Evolutionary conservation across 768 basidiomycete species (phyloP).

Genomic region (Phylloporus sp.): DNA sequence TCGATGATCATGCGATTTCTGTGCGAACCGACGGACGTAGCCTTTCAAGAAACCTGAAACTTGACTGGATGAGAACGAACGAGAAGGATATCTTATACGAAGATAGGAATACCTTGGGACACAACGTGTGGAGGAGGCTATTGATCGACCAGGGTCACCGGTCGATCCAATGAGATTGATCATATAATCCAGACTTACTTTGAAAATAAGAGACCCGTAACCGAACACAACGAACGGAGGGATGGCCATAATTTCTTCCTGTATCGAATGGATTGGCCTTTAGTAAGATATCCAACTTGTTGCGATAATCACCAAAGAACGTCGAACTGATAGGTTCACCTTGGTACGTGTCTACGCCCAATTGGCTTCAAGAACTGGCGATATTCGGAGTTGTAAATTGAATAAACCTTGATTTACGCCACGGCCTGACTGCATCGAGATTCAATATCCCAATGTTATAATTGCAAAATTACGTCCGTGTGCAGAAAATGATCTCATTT

Average conservation of each 20-base stretch:
- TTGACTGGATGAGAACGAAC: slow-evolving; percentile 19
- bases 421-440: background rate
- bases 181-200: slow-evolving; percentile 36
- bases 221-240: slow-evolving; percentile 76
- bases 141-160: background rate
- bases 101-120: slow-evolving; percentile 46
- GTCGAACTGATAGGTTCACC: background rate
- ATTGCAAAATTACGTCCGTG: no score
- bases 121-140: slow-evolving; percentile 84
- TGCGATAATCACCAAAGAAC: background rate
- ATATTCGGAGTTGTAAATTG: background rate
- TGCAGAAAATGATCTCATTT: background rate
- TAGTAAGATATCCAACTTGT: background rate
- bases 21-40: slow-evolving; percentile 86
- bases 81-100: background rate
- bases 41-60: slow-evolving; percentile 86
- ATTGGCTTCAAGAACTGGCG: background rate
- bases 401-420: background rate
- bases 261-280: background rate
- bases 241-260: slow-evolving; percentile 10
- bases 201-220: slow-evolving; percentile 92
- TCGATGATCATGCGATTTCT: slow-evolving; percentile 89
- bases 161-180: background rate
- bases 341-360: background rate
- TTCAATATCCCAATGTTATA: background rate